These are phyloP conservation scores for Astrocystis sublimbata DNA, from an alignment of 495 filamentous ascomycete genomes.

Conservation along the genomic window DNA sequence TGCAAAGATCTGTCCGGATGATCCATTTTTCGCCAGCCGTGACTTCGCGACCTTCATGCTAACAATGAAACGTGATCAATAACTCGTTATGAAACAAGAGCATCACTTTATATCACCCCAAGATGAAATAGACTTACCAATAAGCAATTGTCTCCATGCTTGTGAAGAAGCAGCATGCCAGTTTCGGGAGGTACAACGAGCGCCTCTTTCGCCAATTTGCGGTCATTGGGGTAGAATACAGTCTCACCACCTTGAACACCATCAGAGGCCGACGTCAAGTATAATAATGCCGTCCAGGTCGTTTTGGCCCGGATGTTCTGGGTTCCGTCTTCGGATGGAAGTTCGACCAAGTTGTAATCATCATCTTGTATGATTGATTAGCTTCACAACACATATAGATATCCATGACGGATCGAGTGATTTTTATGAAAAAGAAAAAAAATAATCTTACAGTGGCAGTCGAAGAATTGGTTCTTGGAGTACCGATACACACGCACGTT, in stretches of 20 bases:
- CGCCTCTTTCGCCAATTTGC: constrained; percentile 56
- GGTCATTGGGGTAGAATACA: constrained; percentile 81
- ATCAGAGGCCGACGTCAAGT: constrained; percentile 69
- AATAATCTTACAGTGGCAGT: constrained; percentile 86
- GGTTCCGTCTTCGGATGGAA: constrained; percentile 70
- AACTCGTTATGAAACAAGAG: not conserved
- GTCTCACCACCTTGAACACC: constrained; percentile 83
- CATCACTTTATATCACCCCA: not conserved
- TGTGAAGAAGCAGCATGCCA: constrained; percentile 83
- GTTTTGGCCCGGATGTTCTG: constrained; percentile 73
- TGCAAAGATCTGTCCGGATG: constrained; percentile 82
- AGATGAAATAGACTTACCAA: constrained; percentile 43
- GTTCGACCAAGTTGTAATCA: constrained; percentile 28
- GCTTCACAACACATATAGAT: not conserved
- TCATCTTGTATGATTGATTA: constrained; percentile 23
- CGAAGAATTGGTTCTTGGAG: constrained; percentile 81
- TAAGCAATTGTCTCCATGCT: constrained; percentile 86
- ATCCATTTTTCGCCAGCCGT: constrained; percentile 89
- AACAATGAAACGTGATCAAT: constrained; percentile 5
- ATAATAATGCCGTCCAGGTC: constrained; percentile 91
- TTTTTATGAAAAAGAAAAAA: too few species aligned
- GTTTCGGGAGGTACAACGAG: constrained; percentile 72
- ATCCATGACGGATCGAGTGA: too few species aligned
- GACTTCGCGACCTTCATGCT: constrained; percentile 83
- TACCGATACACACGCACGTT: constrained; percentile 96